phyloP scores from a whole-genome alignment of 192 early-diverging fungal species.

The Coemansia sp. region DNA sequence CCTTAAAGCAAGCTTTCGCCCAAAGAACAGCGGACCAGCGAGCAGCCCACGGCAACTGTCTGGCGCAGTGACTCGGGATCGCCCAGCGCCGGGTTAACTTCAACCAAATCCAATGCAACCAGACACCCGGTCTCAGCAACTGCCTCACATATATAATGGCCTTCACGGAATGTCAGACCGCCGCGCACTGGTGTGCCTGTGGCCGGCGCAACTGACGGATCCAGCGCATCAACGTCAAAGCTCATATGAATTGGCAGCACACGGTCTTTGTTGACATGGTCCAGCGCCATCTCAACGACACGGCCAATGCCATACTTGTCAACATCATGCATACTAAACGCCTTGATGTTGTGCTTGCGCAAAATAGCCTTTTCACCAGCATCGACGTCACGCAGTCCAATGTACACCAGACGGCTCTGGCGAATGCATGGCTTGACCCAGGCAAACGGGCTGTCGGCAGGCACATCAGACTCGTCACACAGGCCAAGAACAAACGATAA shows the following conservation, averaged over 20 bases:
- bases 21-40: slow-evolving; percentile 78
- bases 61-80: slow-evolving; percentile 72
- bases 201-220: slow-evolving; percentile 89
- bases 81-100: slow-evolving; percentile 89
- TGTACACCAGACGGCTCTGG: slow-evolving; percentile 83
- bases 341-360: slow-evolving; percentile 80
- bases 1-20: slow-evolving; percentile 72
- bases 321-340: slow-evolving; percentile 95
- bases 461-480: slow-evolving; percentile 51
- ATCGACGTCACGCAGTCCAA: slow-evolving; percentile 95
- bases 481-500: slow-evolving; percentile 86
- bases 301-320: slow-evolving; percentile 91
- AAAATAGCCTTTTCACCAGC: slow-evolving; percentile 83
- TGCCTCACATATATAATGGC: slow-evolving; percentile 95
- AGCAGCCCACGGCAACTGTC: slow-evolving; percentile 90
- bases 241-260: slow-evolving; percentile 81
- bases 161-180: slow-evolving; percentile 94
- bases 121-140: slow-evolving; percentile 84
- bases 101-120: slow-evolving; percentile 90
- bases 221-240: slow-evolving; percentile 95
- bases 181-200: slow-evolving; percentile 96
- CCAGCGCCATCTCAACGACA: slow-evolving; percentile 89
- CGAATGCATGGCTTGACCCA: slow-evolving; percentile 82
- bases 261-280: slow-evolving; percentile 76
- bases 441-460: slow-evolving; percentile 55